Evolutionary conservation across 352 stramenopile species (phyloP).

Genomic region (Phytopythium boreale): DNA sequence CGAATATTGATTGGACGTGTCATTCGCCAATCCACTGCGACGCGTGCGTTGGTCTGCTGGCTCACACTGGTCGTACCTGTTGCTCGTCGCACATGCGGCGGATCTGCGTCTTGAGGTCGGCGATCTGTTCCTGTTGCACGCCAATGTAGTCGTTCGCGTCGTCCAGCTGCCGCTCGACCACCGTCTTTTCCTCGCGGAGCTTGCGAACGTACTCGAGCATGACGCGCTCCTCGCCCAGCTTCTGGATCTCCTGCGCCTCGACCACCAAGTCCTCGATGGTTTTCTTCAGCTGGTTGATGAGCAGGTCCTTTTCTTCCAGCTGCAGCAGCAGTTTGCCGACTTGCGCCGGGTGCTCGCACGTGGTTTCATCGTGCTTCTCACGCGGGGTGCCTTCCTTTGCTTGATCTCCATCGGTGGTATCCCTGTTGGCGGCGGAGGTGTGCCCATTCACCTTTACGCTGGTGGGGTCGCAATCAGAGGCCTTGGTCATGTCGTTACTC

Average conservation of each 20-base stretch:
- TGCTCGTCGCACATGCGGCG: constrained; percentile 32
- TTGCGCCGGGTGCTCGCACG: constrained; percentile 24
- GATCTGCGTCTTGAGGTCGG: constrained; percentile 75
- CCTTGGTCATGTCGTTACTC: not conserved
- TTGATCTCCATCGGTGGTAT: not conserved
- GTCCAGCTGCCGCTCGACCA: constrained; percentile 63
- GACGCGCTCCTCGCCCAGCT: constrained; percentile 74
- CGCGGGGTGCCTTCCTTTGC: not conserved
- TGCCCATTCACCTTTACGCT: not conserved
- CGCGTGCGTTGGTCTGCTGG: too few species aligned
- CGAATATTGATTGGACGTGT: not conserved
- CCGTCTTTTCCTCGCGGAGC: constrained; percentile 69
- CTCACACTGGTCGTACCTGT: constrained; percentile 22
- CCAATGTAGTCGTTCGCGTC: constrained; percentile 78
- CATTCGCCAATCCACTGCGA: not conserved
- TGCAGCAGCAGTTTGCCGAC: constrained; percentile 44
- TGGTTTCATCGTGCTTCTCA: constrained; percentile 4
- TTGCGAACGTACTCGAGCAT: constrained; percentile 86
- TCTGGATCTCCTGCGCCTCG: constrained; percentile 70
- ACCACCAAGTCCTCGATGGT: constrained; percentile 77
- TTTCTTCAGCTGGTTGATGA: constrained; percentile 75
- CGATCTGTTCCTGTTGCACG: constrained; percentile 71
- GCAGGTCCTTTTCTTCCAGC: constrained; percentile 80
- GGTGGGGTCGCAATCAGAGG: not conserved
- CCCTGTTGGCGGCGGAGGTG: not conserved